A percentile compares a stretch with the other conserved stretches of the same genome.
Evolutionary conservation across 345 rosid genomes (phyloP).

Genomic region (Cardamine occulta): DNA sequence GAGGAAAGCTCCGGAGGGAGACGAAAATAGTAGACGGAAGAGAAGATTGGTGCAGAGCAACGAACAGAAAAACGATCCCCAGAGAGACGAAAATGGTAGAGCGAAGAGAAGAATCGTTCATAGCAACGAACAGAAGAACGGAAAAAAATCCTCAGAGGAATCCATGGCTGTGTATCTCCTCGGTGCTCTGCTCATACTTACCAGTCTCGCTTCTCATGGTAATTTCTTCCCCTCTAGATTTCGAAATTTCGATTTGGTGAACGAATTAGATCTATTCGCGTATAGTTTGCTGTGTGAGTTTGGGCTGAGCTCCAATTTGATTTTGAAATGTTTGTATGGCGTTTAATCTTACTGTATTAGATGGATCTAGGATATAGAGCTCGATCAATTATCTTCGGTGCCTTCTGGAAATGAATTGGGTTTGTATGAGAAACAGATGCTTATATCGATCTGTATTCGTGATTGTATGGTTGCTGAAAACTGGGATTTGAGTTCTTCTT

Average conservation of each 20-base stretch:
- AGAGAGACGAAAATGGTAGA: conserved; percentile 27
- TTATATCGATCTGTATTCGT: neutral
- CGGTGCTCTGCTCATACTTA: conserved; percentile 46
- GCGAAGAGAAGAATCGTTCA: conserved; percentile 28
- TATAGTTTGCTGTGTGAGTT: conserved; percentile 4
- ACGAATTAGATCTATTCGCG: neutral
- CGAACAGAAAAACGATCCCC: conserved; percentile 15
- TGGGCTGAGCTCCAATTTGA: conserved; percentile 25
- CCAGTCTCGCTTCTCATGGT: conserved; percentile 62
- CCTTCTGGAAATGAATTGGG: neutral
- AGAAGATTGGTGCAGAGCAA: conserved; percentile 29
- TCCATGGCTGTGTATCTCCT: conserved; percentile 86
- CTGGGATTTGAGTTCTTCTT: conserved; percentile 19
- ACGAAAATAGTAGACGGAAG: conserved; percentile 41
- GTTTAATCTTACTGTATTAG: conserved; percentile 18
- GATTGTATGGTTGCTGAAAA: conserved; percentile 21
- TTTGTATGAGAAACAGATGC: neutral
- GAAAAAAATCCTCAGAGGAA: conserved; percentile 66
- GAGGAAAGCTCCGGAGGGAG: conserved; percentile 40
- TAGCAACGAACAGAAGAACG: conserved; percentile 45
- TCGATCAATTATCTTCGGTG: conserved; percentile 20
- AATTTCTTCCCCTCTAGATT: conserved; percentile 31
- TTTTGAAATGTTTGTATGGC: conserved; percentile 10
- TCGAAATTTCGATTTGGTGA: conserved; percentile 1
- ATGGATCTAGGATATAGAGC: conserved; percentile 13